Conservation (phyloP, 164 flowering plant genomes). For the Platanus orientalis region DNA sequence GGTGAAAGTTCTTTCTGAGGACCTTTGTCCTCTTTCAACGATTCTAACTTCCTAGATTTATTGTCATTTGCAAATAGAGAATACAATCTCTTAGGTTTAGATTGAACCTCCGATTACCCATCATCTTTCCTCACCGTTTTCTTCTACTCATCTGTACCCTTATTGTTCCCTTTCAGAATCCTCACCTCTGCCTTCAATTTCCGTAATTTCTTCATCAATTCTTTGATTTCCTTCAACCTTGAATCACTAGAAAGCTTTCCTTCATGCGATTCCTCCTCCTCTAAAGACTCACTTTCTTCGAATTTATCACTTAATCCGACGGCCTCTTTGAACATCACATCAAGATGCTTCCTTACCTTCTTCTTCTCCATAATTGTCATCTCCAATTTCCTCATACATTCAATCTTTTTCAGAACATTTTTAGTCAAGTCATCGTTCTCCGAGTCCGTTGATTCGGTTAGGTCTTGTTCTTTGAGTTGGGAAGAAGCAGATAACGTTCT, state of each 20-base stretch:
- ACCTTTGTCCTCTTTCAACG: neutral
- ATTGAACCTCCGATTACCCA: neutral
- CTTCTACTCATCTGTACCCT: neutral
- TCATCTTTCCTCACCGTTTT: neutral
- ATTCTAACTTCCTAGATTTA: neutral
- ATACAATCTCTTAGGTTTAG: slow-evolving; percentile 3
- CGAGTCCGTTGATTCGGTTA: neutral
- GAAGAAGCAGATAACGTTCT: slow-evolving; percentile 8
- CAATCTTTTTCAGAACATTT: neutral
- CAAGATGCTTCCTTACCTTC: slow-evolving; percentile 12
- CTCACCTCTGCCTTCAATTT: slow-evolving; percentile 15
- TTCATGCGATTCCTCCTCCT: neutral
- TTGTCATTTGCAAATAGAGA: neutral
- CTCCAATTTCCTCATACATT: neutral
- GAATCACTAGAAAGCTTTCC: neutral
- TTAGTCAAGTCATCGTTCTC: neutral
- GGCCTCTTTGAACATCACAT: slow-evolving; percentile 14
- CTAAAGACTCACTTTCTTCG: slow-evolving; percentile 12
- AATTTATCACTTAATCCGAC: slow-evolving; percentile 9
- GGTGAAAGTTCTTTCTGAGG: slow-evolving; percentile 8
- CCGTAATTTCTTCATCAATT: slow-evolving; percentile 12
- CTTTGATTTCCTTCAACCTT: slow-evolving; percentile 6
- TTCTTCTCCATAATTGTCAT: neutral
- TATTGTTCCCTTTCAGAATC: slow-evolving; percentile 4
- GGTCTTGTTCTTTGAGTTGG: neutral